Conservation (phyloP, 2,329 filamentous ascomycete genomes). For the Ilyonectria mors-panacis region DNA sequence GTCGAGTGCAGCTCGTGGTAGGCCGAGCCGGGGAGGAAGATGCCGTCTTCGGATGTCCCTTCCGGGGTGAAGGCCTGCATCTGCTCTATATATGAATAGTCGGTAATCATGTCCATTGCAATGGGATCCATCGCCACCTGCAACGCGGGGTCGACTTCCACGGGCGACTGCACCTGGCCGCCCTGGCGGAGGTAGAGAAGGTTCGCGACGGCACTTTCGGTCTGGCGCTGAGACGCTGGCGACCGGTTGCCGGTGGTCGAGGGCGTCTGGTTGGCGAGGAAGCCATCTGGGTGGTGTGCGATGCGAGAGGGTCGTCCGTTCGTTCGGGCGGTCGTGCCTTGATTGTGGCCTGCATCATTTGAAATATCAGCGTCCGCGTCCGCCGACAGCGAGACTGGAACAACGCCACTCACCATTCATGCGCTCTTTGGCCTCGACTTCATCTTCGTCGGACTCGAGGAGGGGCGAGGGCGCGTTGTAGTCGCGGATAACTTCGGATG, state of each 20-base stretch:
- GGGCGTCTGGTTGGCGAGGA: conserved; percentile 22
- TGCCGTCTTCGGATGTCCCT: conserved; percentile 55
- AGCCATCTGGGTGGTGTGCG: conserved; percentile 23
- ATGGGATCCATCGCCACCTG: conserved; percentile 38
- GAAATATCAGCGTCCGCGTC: background rate
- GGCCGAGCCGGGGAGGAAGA: conserved; percentile 63
- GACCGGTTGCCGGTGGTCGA: conserved; percentile 30
- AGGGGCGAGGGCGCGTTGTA: conserved; percentile 48
- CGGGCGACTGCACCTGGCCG: conserved; percentile 35
- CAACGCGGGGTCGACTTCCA: conserved; percentile 39
- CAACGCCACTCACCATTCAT: conserved; percentile 28
- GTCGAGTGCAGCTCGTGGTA: conserved; percentile 64
- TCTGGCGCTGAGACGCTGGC: conserved; percentile 48
- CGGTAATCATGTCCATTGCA: conserved; percentile 36
- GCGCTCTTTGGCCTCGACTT: conserved; percentile 1
- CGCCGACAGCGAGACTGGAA: background rate
- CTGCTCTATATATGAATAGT: conserved; percentile 45
- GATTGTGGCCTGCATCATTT: background rate
- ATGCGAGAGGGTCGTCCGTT: conserved; percentile 7
- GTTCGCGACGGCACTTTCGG: conserved; percentile 55
- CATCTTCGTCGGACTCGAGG: conserved; percentile 37
- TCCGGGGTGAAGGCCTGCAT: conserved; percentile 52
- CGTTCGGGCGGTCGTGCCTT: conserved; percentile 6
- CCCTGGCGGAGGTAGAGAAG: conserved; percentile 54
- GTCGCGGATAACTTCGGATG: conserved; percentile 55